Evolutionary conservation across 75 land plant genomes (phyloP), one percentile per base, ranked within the genome.

Genomic region (Pinus taeda): DNA sequence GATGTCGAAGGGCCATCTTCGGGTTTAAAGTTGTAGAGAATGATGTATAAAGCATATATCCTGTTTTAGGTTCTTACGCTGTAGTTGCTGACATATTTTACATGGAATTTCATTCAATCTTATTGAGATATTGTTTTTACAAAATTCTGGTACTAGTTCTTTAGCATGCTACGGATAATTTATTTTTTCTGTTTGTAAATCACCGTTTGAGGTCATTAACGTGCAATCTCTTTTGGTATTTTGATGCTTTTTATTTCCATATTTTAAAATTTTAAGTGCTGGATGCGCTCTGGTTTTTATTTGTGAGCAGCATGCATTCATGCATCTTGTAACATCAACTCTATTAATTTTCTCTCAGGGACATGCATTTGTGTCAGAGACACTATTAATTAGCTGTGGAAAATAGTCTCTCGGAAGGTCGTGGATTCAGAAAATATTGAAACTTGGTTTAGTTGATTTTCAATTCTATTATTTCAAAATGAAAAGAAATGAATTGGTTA

Each of bases 31-130:
- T 69, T 69, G 72, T 69, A 42, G 72, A 69, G 49, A 39, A 69
- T 69, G 72, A 39, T 69, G 72, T 69, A 69, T 39, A 69, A 69
- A 69, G 72, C 45, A 37, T 69, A 69, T 69, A 69, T 69, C 72
- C 72, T 69, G 53, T n/a, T 42, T 37, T 69, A 42, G 45, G 36
- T 18, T 15, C 69, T 24, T 65, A 65, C 42, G n/a, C 69, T 65
- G 69, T 20, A 15, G 69, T 65, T 65, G 69, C 69, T 65, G 36
- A 65, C 26, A 65, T 65, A 65, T 39, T 69, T 69, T 49, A 69
- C 53, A 20, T 69, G 24, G 22, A 69, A 69, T 69, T 69, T 45
- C 18, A 39, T 69, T 12, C 13, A 37, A 69, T 20, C 72, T 69
- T 69, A 15, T 3, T 42, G 42, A 42, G 49, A 53, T 69, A 39